Base-by-base conservation (phyloP, 495 filamentous ascomycete species). In the Tuber calosporum region DNA sequence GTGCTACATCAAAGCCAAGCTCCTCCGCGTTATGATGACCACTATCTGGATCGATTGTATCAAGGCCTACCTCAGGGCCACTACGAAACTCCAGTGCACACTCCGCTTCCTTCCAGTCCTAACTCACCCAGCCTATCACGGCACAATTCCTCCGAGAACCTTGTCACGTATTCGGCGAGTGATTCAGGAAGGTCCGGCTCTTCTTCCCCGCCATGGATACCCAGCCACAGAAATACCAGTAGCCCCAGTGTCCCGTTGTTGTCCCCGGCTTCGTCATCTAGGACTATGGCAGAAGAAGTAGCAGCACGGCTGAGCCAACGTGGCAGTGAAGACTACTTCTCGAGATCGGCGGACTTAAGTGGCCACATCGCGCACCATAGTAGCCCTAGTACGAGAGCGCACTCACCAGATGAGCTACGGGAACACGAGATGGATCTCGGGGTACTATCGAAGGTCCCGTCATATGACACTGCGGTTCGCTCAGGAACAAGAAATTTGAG, bases 41-140 rank as follows among this genome's bases (percentile, higher is more conserved):
- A 97, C 83, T 86, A 88, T 26, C 87, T 97, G 62, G 95, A 99
- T 84, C 90, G 92, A 79, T 83, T 97, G 5, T 99, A 95, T 82
- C 90, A 92, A 74, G 91, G 94, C 72, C 85, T 97, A 67, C 91
- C 96, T 81, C 85, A 87, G 22, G 89, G 83, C 48, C 91, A 90
- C 41, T 90, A 93, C 77, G 88, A 91, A 79, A 96, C 94, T 1
- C 92, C 93, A 13, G 87, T 84, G 17, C 53, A 92, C 79, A 96
- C 94, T 1, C 83, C 85, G n/a, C 81, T 85, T 69, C 84, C 84
- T 42, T 95, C 92, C 75, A 90, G 90, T 53, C 82, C 89, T 38
- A 90, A 86, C 75, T 96, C 92, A 2, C 95, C 95, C 72, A 89
- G 88, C 74, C 89, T 91, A 41, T 96, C 93, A 48, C 88, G 91